Evolutionary conservation across 306 rosid species (phyloP), one percentile per base, ranked within the genome.

Genomic region (Quercus rubra): DNA sequence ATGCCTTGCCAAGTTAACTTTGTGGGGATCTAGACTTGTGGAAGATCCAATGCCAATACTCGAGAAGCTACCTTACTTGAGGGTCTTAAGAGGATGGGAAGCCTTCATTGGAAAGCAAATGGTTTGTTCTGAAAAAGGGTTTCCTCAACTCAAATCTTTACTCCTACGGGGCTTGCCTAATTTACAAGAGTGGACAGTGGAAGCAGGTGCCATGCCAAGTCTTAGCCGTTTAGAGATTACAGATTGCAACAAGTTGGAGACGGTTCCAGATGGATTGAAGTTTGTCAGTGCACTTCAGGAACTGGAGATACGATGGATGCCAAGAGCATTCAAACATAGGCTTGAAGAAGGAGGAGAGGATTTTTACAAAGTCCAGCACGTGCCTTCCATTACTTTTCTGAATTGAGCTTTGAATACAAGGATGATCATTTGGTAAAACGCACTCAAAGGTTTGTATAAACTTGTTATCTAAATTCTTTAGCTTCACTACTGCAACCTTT

Each of bases 211-310:
- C 30, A 78, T 87, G 87, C 52, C 70, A 17, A 63, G 43, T 21
- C 89, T 87, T 46, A 5, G 14, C 46, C 61, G 84, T 31, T 49
- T 91, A 33, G 21, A 64, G 30, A 80, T 88, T 71, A 30, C 55
- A 1, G 64, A 33, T 13, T 74, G 84, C n/a, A 67, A 43, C 70
- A 76, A 46, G 68, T n/a, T 91, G 64, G 74, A 35, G 73, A 78
- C 27, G 12, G 75, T 88, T 80, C 94, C 92, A 1, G 83, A 88
- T 23, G 95, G 95, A 27, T 35, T 91, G 10, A 74, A 33, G 70
- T 83, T 54, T 75, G 74, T 80, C 19, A 6, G 30, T 30, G 17
- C 49, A 55, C 83, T 91, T 4, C 68, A 74, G 62, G 87, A 89
- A 73, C 54, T 89, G 21, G 83, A 82, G 78, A 30, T 88, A 17